Conservation (phyloP, 2,329 filamentous ascomycete genomes). For the Stemphylium beticola region DNA sequence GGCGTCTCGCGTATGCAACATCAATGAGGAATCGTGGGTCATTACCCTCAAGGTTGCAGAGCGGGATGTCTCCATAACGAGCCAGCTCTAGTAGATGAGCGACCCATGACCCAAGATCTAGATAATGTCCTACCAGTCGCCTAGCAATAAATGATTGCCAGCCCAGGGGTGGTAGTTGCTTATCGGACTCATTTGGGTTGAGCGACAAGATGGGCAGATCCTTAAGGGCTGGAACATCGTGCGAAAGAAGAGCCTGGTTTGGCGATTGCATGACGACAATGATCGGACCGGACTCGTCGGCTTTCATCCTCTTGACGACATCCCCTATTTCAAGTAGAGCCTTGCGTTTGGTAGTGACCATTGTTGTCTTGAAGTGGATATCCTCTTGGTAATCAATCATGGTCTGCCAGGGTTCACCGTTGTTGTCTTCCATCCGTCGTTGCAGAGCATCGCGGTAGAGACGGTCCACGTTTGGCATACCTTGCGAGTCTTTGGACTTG, state of each 20-base stretch:
- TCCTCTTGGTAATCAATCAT: slow-evolving; percentile 87
- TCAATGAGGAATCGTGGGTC: slow-evolving; percentile 96
- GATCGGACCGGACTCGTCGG: slow-evolving; percentile 79
- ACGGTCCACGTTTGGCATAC: slow-evolving; percentile 87
- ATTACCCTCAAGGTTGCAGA: slow-evolving; percentile 94
- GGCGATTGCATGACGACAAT: slow-evolving; percentile 92
- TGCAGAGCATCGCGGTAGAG: slow-evolving; percentile 81
- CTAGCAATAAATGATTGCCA: slow-evolving; percentile 93
- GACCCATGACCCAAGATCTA: slow-evolving; percentile 92
- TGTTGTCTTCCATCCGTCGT: slow-evolving; percentile 68
- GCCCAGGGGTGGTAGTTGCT: slow-evolving; percentile 84
- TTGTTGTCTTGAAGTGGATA: slow-evolving; percentile 82
- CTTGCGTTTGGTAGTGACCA: slow-evolving; percentile 88
- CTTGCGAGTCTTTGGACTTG: slow-evolving; percentile 78
- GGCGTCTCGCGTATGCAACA: slow-evolving; percentile 85
- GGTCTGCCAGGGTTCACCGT: slow-evolving; percentile 75
- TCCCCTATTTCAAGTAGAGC: slow-evolving; percentile 88
- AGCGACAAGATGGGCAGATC: slow-evolving; percentile 85
- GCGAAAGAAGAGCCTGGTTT: slow-evolving; percentile 77
- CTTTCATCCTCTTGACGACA: slow-evolving; percentile 85
- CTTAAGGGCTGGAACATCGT: slow-evolving; percentile 82
- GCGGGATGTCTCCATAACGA: slow-evolving; percentile 88
- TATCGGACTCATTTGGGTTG: slow-evolving; percentile 81
- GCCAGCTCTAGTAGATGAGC: slow-evolving; percentile 85
- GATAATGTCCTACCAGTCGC: slow-evolving; percentile 84